Percentiles rank a stretch among this genome's conserved stretches.
Conservation (phyloP, 1,284 basidiomycete genomes). For the Nidula niveotomentosa region DNA sequence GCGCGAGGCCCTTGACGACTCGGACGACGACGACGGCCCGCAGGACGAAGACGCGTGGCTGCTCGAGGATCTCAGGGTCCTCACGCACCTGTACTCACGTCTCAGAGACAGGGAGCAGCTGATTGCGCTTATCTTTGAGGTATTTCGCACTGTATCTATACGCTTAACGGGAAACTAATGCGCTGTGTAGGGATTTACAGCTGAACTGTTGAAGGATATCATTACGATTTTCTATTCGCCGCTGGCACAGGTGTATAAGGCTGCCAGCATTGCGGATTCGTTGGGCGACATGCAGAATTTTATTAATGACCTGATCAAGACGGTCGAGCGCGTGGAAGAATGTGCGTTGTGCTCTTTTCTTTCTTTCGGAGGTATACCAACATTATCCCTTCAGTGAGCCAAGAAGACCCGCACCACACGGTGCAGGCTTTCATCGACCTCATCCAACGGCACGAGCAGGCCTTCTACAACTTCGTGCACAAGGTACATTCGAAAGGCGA, state of each 20-base stretch:
- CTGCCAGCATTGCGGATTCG: slow-evolving; percentile 96
- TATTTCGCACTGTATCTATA: slow-evolving; percentile 25
- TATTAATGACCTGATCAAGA: slow-evolving; percentile 93
- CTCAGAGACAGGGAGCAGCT: slow-evolving; percentile 92
- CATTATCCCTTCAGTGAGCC: slow-evolving; percentile 54
- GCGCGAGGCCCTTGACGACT: slow-evolving; percentile 68
- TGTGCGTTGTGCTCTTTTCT: slow-evolving; percentile 47
- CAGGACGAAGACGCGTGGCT: slow-evolving; percentile 94
- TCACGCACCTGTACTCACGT: slow-evolving; percentile 76
- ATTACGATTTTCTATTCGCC: slow-evolving; percentile 99
- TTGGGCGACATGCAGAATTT: slow-evolving; percentile 92
- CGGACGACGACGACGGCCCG: slow-evolving; percentile 92
- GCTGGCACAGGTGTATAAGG: slow-evolving; percentile 97
- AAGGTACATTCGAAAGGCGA: slow-evolving; percentile 98
- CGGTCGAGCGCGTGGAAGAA: slow-evolving; percentile 91
- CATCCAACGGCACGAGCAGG: slow-evolving; percentile 91
- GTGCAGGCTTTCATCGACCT: slow-evolving; percentile 96
- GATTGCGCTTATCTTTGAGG: slow-evolving; percentile 95
- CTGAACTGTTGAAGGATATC: slow-evolving; percentile 96
- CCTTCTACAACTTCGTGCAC: slow-evolving; percentile 97
- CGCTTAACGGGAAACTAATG: slow-evolving; percentile 1
- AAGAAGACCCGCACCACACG: slow-evolving; percentile 82
- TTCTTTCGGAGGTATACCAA: background rate
- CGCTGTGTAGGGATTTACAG: slow-evolving; percentile 77
- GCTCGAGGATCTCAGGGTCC: slow-evolving; percentile 85